Evolutionary conservation across 2,329 filamentous ascomycete genomes (phyloP).

Genomic region (Nannizziopsis arthrosporioides): DNA sequence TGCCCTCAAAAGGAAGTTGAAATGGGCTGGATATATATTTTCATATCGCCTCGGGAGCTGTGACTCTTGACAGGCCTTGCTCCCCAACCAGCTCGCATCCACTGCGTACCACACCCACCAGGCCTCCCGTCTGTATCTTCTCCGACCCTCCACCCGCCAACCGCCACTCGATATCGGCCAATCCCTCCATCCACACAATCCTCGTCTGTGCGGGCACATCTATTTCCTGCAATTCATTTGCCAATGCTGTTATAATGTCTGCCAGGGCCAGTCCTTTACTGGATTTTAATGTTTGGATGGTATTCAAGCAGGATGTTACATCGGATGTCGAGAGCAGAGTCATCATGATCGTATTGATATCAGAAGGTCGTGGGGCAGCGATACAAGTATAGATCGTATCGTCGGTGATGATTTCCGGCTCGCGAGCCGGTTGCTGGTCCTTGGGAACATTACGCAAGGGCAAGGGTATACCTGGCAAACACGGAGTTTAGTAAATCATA

Average conservation of each 20-base stretch:
- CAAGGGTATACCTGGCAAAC: slow-evolving; percentile 51
- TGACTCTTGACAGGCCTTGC: slow-evolving; percentile 19
- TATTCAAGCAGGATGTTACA: slow-evolving; percentile 77
- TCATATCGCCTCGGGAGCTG: too few relatives aligned
- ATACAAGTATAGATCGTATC: slow-evolving; percentile 95
- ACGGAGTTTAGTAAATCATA: slow-evolving; percentile 10
- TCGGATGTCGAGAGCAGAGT: slow-evolving; percentile 76
- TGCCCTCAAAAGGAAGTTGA: too few relatives aligned
- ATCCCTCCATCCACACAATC: slow-evolving; percentile 79
- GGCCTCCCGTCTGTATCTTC: slow-evolving; percentile 76
- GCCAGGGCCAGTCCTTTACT: slow-evolving; percentile 79
- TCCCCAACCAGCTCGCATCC: slow-evolving; percentile 63
- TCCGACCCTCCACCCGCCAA: slow-evolving; percentile 81
- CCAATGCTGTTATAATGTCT: slow-evolving; percentile 78
- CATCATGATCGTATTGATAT: slow-evolving; percentile 71
- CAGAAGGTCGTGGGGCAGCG: slow-evolving; percentile 80
- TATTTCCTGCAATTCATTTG: slow-evolving; percentile 68
- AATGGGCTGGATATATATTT: too few relatives aligned
- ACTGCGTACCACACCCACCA: slow-evolving; percentile 76
- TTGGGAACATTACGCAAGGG: slow-evolving; percentile 49
- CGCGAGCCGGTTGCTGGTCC: slow-evolving; percentile 43
- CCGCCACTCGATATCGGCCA: slow-evolving; percentile 87
- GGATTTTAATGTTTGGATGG: slow-evolving; percentile 76
- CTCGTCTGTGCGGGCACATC: slow-evolving; percentile 79
- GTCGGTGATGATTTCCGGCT: slow-evolving; percentile 78